Evolutionary conservation across 139 green algal species (phyloP).

Genomic region (Medakamo hakoo): DNA sequence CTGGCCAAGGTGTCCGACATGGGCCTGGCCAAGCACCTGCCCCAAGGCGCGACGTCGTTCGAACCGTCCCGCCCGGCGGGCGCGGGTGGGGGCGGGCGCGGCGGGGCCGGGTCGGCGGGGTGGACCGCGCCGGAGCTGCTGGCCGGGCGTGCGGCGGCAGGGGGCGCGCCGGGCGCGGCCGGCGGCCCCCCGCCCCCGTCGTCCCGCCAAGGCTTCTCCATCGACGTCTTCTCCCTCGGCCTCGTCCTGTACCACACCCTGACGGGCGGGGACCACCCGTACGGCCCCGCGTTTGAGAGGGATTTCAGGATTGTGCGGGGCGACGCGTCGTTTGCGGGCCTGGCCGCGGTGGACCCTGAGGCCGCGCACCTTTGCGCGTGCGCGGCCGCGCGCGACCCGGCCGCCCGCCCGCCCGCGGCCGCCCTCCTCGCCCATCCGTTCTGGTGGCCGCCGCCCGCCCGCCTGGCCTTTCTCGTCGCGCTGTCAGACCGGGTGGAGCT

Average conservation of each 20-base stretch:
- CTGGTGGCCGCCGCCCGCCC: conserved; percentile 66
- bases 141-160: conserved; percentile 8
- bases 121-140: conserved; percentile 97
- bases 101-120: conserved; percentile 18
- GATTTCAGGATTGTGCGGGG: conserved; percentile 74
- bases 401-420: conserved; percentile 37
- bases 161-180: conserved; percentile 14
- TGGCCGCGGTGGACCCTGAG: conserved; percentile 28
- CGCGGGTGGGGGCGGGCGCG: conserved; percentile 17
- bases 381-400: conserved; percentile 23
- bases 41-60: conserved; percentile 64
- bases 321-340: conserved; percentile 4
- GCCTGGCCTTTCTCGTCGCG: conserved; percentile 81
- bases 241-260: conserved; percentile 84
- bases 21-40: conserved; percentile 80
- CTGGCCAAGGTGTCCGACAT: conserved; percentile 93
- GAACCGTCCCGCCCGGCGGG: conserved; percentile 54
- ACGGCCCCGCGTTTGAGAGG: conserved; percentile 66
- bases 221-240: conserved; percentile 89
- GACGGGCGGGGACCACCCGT: conserved; percentile 72
- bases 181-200: not conserved
- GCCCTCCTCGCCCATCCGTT: conserved; percentile 69
- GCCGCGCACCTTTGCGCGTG: conserved; percentile 46
- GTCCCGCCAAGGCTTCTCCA: conserved; percentile 46
- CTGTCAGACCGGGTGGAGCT: conserved; percentile 68